A percentile compares a stretch with the other conserved stretches of the same genome.
phyloP scores from a whole-genome alignment of 2,329 filamentous ascomycete species.

The Ceratocystis diversiconidia region DNA sequence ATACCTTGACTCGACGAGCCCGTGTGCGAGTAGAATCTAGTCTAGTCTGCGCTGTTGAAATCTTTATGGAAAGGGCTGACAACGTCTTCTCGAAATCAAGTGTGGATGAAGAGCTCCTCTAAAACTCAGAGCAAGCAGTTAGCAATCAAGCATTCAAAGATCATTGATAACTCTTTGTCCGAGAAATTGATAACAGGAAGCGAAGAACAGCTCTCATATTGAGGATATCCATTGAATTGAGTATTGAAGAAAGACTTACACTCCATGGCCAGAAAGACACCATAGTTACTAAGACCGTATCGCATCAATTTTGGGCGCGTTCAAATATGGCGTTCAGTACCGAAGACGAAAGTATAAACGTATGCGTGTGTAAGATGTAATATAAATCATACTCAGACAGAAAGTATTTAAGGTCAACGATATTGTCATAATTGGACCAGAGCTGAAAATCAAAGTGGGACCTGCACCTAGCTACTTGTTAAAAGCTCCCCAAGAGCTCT shows the following conservation, averaged over 20 bases:
- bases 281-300: slow-evolving; percentile 35
- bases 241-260: slow-evolving; percentile 32
- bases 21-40: slow-evolving; percentile 60
- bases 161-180: background rate
- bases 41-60: slow-evolving; percentile 55
- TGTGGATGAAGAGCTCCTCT: slow-evolving; percentile 70
- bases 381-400: background rate
- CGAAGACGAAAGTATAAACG: too few relatives aligned
- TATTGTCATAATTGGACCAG: background rate
- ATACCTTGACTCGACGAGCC: slow-evolving; percentile 63
- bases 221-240: background rate
- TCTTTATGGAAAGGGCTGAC: slow-evolving; percentile 67
- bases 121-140: background rate
- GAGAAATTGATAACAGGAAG: background rate
- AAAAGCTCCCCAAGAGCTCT: background rate
- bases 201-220: background rate
- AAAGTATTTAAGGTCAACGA: background rate
- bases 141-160: background rate
- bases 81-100: slow-evolving; percentile 89
- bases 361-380: background rate
- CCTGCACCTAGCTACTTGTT: background rate
- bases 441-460: background rate
- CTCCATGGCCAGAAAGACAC: slow-evolving; percentile 78
- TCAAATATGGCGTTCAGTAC: too few relatives aligned
- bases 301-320: too few relatives aligned